A percentile compares a stretch with the other conserved stretches of the same genome.
These are phyloP conservation scores for Pueraria montana DNA, from an alignment of 306 rosid genomes.

Conservation along the genomic window DNA sequence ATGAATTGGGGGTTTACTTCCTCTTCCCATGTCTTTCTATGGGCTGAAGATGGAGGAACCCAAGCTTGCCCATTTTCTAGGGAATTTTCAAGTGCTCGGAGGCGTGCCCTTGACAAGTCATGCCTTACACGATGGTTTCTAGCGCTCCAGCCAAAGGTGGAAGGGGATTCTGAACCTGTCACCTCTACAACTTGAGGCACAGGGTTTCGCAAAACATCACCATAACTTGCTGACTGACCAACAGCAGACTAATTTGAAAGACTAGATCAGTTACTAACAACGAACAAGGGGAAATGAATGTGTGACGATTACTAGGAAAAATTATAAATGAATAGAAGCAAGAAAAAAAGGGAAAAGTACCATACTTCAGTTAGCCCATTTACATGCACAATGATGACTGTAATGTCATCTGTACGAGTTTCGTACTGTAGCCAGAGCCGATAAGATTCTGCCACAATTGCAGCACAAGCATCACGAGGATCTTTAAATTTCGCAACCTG, in stretches of 20 bases:
- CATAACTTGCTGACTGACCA: slow-evolving; percentile 67
- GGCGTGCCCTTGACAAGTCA: slow-evolving; percentile 94
- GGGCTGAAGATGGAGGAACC: slow-evolving; percentile 95
- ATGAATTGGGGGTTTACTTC: slow-evolving; percentile 64
- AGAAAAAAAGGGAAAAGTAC: slow-evolving; percentile 28
- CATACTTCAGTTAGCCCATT: slow-evolving; percentile 85
- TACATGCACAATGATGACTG: slow-evolving; percentile 92
- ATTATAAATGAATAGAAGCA: slow-evolving; percentile 21
- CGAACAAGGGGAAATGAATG: slow-evolving; percentile 20
- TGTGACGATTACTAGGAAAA: slow-evolving; percentile 20
- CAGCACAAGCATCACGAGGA: slow-evolving; percentile 99
- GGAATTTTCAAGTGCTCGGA: slow-evolving; percentile 89
- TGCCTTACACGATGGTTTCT: slow-evolving; percentile 82
- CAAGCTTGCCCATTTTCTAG: slow-evolving; percentile 93
- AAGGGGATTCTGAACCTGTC: slow-evolving; percentile 97
- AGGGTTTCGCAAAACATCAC: slow-evolving; percentile 55
- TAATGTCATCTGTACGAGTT: slow-evolving; percentile 99
- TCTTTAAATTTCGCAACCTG: slow-evolving; percentile 92
- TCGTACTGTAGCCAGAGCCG: slow-evolving; percentile 97
- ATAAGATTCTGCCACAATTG: slow-evolving; percentile 97
- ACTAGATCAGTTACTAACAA: slow-evolving; percentile 41
- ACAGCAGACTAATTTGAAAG: slow-evolving; percentile 59
- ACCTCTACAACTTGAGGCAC: slow-evolving; percentile 88
- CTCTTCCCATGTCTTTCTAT: slow-evolving; percentile 99
- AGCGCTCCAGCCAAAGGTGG: slow-evolving; percentile 76